A percentile compares a stretch with the other conserved stretches of the same genome.
These are phyloP conservation scores for Agastache rugosa DNA, from an alignment of 257 asterid species.

Conservation along the genomic window DNA sequence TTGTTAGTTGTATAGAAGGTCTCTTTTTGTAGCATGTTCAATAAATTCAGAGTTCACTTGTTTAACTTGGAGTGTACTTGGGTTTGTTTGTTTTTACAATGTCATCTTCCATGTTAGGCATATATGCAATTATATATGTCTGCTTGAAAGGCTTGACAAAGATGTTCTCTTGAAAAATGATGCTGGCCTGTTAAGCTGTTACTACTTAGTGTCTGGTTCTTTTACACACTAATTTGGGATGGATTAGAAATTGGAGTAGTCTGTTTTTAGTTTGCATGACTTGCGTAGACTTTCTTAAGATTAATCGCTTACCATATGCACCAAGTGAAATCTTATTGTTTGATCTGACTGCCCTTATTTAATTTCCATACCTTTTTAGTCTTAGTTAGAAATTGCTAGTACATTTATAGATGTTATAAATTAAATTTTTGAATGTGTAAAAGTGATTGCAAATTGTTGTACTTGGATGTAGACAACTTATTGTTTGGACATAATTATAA, in stretches of 20 bases:
- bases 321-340: not conserved
- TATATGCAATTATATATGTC: not conserved
- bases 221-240: not conserved
- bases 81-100: not conserved
- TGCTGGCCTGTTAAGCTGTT: slow-evolving; percentile 10
- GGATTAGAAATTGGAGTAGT: not conserved
- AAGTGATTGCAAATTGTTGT: too few species aligned
- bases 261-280: not conserved
- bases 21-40: slow-evolving; percentile 1
- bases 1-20: not conserved
- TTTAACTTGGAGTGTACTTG: slow-evolving; percentile 1
- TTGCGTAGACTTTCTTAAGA: not conserved
- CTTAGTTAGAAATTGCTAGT: not conserved
- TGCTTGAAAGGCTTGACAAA: not conserved
- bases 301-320: not conserved
- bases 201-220: slow-evolving; percentile 6
- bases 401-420: not conserved
- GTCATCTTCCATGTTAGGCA: not conserved
- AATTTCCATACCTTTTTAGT: not conserved
- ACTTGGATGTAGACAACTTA: too few species aligned
- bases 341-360: slow-evolving; percentile 6
- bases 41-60: not conserved
- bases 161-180: not conserved
- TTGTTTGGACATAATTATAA: too few species aligned
- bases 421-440: not conserved